Evolutionary conservation across 2,329 filamentous ascomycete genomes (phyloP).

Genomic region (Annulohypoxylon truncatum): DNA sequence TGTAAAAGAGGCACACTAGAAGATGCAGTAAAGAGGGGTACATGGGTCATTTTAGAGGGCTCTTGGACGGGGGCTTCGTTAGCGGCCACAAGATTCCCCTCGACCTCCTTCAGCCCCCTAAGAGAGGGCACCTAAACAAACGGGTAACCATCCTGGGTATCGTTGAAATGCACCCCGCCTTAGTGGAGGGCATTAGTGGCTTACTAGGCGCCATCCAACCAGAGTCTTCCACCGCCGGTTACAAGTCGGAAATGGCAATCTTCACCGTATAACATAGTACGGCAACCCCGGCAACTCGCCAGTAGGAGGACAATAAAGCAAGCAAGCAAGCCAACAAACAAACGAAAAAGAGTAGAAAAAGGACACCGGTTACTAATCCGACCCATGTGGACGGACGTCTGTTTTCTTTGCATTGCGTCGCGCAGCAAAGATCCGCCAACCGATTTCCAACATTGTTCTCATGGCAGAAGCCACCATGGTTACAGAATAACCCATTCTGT

Average conservation of each 20-base stretch:
- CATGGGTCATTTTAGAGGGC: conserved; percentile 25
- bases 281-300: conserved; percentile 21
- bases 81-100: conserved; percentile 17
- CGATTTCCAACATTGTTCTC: not conserved
- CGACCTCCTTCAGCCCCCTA: conserved; percentile 4
- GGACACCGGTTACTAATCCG: conserved; percentile 10
- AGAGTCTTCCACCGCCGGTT: conserved; percentile 20
- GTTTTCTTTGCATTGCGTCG: not conserved
- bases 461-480: not conserved
- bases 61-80: not conserved
- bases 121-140: conserved; percentile 31
- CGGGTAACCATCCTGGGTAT: conserved; percentile 17
- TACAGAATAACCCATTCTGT: not conserved
- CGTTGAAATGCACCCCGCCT: conserved; percentile 40
- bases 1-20: conserved; percentile 8
- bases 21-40: conserved; percentile 25
- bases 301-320: not conserved
- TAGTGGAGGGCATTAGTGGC: conserved; percentile 42
- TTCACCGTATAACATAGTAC: conserved; percentile 20
- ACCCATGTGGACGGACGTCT: not conserved
- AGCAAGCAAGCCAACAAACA: too few species aligned
- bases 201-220: conserved; percentile 37
- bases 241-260: conserved; percentile 33
- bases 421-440: not conserved
- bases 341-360: not conserved